Evolutionary conservation across 1,284 basidiomycete genomes (phyloP).

Genomic region (Ganoderma resinaceum): DNA sequence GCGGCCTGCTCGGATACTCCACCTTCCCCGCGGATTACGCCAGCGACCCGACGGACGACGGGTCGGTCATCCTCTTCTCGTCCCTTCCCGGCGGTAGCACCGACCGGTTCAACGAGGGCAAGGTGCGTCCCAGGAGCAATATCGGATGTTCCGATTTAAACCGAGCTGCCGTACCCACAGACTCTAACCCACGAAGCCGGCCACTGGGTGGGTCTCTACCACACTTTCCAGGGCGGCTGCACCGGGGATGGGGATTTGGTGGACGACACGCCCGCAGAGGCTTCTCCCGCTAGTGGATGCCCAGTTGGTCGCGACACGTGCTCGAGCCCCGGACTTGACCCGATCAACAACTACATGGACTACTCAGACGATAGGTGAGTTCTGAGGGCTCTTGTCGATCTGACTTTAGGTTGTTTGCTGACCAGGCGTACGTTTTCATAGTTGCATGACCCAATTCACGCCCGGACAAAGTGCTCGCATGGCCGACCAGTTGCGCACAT

Average conservation of each 20-base stretch:
- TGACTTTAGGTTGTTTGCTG: background rate
- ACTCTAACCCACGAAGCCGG: constrained; percentile 64
- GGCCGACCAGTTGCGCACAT: constrained; percentile 51
- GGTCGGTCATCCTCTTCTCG: constrained; percentile 57
- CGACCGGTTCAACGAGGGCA: constrained; percentile 52
- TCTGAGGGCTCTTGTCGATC: background rate
- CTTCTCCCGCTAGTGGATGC: constrained; percentile 51
- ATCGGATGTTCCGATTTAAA: background rate
- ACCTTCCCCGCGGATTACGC: constrained; percentile 56
- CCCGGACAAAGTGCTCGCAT: constrained; percentile 51
- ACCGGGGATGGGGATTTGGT: constrained; percentile 55
- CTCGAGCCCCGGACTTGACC: constrained; percentile 44
- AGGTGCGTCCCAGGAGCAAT: constrained; percentile 7
- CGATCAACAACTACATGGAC: constrained; percentile 49
- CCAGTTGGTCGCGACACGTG: constrained; percentile 55
- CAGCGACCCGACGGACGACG: constrained; percentile 50
- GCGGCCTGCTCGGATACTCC: constrained; percentile 52
- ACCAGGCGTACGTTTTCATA: constrained; percentile 3
- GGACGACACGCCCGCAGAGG: constrained; percentile 57
- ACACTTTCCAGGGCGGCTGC: constrained; percentile 68
- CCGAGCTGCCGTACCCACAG: constrained; percentile 28
- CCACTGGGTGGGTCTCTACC: constrained; percentile 65
- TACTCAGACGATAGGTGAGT: constrained; percentile 34
- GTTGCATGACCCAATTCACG: constrained; percentile 58
- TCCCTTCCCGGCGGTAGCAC: constrained; percentile 56